Base-by-base conservation (phyloP, 495 filamentous ascomycete species). In the Astrocystis sublimbata region DNA sequence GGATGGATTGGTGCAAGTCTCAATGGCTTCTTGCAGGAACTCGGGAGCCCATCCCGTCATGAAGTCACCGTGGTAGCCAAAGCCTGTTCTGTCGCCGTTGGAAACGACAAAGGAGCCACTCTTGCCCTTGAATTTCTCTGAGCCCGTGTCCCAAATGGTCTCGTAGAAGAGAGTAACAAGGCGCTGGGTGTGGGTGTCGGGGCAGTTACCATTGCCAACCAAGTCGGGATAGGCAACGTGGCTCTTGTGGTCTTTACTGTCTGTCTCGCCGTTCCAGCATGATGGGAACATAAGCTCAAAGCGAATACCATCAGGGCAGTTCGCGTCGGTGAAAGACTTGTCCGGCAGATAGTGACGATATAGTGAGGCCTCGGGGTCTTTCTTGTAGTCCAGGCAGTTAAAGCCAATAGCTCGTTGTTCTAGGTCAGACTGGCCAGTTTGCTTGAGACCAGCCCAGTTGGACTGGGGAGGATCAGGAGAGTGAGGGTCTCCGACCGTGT, bases 251-350 rank as follows among this genome's bases (percentile, higher is more conserved):
- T 90, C 79, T 0, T 61, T 26, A 3, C 84, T 79, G 59, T 87
- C 86, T 21, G 78, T 61, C 58, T 90, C 83, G 31, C 91, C 90
- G 69, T 96, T 89, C 90, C 91, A 96, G 83, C 92, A 97, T 0
- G 89, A 91, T 9, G 92, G 92, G 78, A 97, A 97, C 84, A 91
- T 88, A 54, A 97, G 72, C 71, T 97, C 92, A 40, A 92, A 75
- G 31, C 92, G 86, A 46, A 97, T 66, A 9, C 92, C 92, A 64
- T 94, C 83, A 0, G 69, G 68, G 70, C 92, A 96, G 67, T 93
- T 83, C 40, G 76, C 80, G 67, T 96, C 91, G 30, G 96, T 79
- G 65, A 80, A 94, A 1, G 73, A 73, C 81, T 96, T 94, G 58
- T 89, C 83, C 0, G 93, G 93, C 66, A 98, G 46, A 67, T 83